These are phyloP conservation scores for Calonectria pteridis DNA, from an alignment of 2,329 filamentous ascomycete species.

Conservation along the genomic window DNA sequence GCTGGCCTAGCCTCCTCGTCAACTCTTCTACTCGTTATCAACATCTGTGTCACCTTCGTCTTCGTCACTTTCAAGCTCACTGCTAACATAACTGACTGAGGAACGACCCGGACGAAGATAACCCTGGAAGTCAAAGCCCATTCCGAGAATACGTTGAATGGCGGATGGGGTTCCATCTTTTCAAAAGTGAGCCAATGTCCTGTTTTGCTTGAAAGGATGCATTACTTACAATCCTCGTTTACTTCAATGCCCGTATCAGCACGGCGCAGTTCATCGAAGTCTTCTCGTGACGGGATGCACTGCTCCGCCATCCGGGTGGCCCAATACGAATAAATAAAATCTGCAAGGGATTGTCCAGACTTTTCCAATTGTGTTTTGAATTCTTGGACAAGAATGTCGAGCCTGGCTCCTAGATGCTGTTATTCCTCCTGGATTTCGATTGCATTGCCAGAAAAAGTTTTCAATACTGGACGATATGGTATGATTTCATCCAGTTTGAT, in stretches of 20 bases:
- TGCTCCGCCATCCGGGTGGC: not conserved
- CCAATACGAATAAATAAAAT: slow-evolving; percentile 1
- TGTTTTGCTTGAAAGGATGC: not conserved
- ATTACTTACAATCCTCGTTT: not conserved
- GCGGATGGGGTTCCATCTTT: not conserved
- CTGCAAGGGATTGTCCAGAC: not conserved
- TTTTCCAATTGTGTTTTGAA: not conserved
- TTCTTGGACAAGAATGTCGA: not conserved
- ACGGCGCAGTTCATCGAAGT: not conserved
- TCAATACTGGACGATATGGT: not conserved
- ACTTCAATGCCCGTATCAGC: not conserved
- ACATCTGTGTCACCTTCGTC: not conserved
- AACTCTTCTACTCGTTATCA: not conserved
- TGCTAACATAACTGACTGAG: not conserved
- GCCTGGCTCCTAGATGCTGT: not conserved
- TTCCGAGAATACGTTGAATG: not conserved
- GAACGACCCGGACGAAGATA: not conserved
- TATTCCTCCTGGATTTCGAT: slow-evolving; percentile 5
- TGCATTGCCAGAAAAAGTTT: not conserved
- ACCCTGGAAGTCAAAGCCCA: not conserved
- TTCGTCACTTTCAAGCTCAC: not conserved
- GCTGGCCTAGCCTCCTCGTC: not conserved
- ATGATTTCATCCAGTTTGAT: too few species aligned
- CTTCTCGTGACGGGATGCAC: not conserved
- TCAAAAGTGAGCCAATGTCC: not conserved